phyloP scores from a whole-genome alignment of 495 filamentous ascomycete genomes.

The Thermothielavioides terrestris region DNA sequence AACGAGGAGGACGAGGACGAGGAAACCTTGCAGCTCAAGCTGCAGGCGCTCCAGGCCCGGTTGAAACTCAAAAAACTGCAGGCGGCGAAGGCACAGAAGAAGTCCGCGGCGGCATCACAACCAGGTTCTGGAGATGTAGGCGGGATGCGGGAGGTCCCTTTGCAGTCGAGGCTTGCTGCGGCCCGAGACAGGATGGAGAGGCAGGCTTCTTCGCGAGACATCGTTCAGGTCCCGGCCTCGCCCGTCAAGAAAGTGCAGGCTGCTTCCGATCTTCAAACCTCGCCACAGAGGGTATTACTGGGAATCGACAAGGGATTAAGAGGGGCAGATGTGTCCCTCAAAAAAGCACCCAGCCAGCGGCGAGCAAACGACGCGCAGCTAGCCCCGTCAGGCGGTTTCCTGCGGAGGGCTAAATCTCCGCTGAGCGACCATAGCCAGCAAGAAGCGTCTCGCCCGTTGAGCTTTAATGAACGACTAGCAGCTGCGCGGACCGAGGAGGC shows the following conservation, averaged over 20 bases:
- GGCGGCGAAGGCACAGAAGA: constrained; percentile 42
- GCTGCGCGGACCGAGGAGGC: constrained; percentile 52
- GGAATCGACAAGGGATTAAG: constrained; percentile 86
- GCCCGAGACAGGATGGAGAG: constrained; percentile 25
- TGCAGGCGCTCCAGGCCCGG: constrained; percentile 77
- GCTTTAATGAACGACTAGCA: constrained; percentile 81
- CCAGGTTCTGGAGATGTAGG: constrained; percentile 4
- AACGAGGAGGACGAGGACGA: constrained; percentile 85
- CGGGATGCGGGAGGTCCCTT: constrained; percentile 14
- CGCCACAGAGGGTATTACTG: constrained; percentile 69
- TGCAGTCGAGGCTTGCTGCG: constrained; percentile 20
- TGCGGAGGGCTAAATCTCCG: constrained; percentile 37
- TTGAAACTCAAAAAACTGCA: constrained; percentile 84
- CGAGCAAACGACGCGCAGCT: constrained; percentile 22
- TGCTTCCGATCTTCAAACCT: constrained; percentile 46
- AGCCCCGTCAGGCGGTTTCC: constrained; percentile 29
- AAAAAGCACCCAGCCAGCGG: constrained; percentile 52
- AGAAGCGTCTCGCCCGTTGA: constrained; percentile 46
- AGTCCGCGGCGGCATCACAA: constrained; percentile 14
- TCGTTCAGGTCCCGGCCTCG: constrained; percentile 73
- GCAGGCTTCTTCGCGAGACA: constrained; percentile 33
- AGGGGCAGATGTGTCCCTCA: constrained; percentile 77
- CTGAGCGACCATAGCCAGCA: constrained; percentile 9
- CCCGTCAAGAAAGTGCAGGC: constrained; percentile 50
- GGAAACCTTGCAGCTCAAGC: constrained; percentile 72